Conservation (phyloP, 768 basidiomycete species). For the Leucocoprinus sp. region DNA sequence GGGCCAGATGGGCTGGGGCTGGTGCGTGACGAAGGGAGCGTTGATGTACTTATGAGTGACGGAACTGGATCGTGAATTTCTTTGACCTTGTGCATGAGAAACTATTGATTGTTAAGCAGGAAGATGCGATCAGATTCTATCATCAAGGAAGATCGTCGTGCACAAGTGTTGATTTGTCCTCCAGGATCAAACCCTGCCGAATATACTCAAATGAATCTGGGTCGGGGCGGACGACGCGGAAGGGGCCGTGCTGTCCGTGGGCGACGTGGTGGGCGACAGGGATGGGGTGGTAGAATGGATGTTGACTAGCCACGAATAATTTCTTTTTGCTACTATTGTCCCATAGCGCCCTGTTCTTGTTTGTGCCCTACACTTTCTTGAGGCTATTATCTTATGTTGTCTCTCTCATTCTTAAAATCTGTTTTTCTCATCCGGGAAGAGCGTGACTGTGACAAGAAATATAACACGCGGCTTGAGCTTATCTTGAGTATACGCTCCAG, state of each 20-base stretch:
- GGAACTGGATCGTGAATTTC: slow-evolving; percentile 46
- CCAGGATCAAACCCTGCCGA: slow-evolving; percentile 52
- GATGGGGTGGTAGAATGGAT: slow-evolving; percentile 39
- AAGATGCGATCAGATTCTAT: slow-evolving; percentile 84
- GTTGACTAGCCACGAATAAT: slow-evolving; percentile 30
- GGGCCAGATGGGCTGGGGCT: slow-evolving; percentile 44
- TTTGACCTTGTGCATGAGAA: background rate
- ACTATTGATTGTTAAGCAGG: slow-evolving; percentile 27
- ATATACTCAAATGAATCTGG: slow-evolving; percentile 30
- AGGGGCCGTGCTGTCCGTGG: slow-evolving; percentile 19
- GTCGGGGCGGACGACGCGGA: slow-evolving; percentile 23
- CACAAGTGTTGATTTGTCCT: slow-evolving; percentile 58
- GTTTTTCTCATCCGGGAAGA: background rate
- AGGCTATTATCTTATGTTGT: slow-evolving; percentile 1
- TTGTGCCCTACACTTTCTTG: slow-evolving; percentile 7
- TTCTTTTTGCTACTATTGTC: slow-evolving; percentile 10
- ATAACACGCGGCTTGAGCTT: background rate
- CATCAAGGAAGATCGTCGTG: slow-evolving; percentile 52
- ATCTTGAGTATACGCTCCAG: background rate
- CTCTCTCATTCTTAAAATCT: slow-evolving; percentile 1
- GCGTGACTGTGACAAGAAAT: slow-evolving; percentile 7
- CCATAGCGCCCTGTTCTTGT: slow-evolving; percentile 10
- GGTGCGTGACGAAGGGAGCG: slow-evolving; percentile 45
- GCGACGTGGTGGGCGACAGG: slow-evolving; percentile 28
- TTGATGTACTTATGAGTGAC: slow-evolving; percentile 53